Conservation (phyloP, 2,329 filamentous ascomycete species). For the Aspergillus vadensis region DNA sequence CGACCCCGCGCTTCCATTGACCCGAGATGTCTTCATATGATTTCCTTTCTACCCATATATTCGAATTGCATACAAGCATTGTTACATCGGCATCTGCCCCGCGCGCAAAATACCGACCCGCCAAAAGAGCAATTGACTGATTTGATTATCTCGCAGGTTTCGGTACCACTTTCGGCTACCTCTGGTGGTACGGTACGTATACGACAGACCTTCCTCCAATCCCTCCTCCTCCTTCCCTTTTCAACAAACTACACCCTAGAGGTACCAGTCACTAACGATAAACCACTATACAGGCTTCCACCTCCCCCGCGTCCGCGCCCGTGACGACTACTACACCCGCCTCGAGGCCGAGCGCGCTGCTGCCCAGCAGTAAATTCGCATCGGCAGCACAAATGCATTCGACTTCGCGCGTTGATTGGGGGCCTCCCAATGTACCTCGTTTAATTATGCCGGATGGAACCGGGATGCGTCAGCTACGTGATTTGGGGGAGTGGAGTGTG, state of each 20-base stretch:
- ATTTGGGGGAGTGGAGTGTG: background rate
- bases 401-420: constrained; percentile 13
- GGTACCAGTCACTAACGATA: background rate
- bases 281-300: constrained; percentile 57
- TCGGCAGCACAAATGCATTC: constrained; percentile 12
- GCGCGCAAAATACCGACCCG: constrained; percentile 19
- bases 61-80: background rate
- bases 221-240: background rate
- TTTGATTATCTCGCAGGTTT: constrained; percentile 50
- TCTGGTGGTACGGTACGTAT: constrained; percentile 67
- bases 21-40: background rate
- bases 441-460: background rate
- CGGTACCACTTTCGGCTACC: constrained; percentile 63
- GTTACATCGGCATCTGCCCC: background rate
- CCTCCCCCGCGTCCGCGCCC: constrained; percentile 63
- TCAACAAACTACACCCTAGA: background rate
- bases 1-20: background rate
- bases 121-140: background rate
- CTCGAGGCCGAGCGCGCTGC: constrained; percentile 63
- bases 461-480: no score
- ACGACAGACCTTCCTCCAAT: constrained; percentile 6
- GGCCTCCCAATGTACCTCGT: background rate
- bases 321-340: constrained; percentile 65
- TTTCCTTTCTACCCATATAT: background rate
- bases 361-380: constrained; percentile 31